Percentiles rank a stretch among this genome's conserved stretches.
Conservation (phyloP, 2,329 filamentous ascomycete genomes). For the Blastomyces emzantsi region DNA sequence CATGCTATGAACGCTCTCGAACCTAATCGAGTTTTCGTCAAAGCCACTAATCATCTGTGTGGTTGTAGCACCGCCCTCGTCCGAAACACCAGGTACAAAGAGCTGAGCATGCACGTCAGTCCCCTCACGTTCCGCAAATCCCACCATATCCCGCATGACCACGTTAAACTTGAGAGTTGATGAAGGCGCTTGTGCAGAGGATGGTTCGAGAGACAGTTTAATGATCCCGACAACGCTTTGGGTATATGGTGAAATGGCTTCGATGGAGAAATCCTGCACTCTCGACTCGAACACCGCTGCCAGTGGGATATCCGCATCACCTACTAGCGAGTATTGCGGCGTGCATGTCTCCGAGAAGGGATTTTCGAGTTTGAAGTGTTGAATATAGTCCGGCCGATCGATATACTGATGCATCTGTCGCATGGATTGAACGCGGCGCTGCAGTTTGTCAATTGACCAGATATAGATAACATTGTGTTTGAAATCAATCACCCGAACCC, state of each 20-base stretch:
- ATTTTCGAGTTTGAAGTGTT: constrained; percentile 86
- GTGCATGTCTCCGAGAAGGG: constrained; percentile 87
- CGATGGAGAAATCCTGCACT: constrained; percentile 87
- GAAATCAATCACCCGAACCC: constrained; percentile 84
- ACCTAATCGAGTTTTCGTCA: constrained; percentile 82
- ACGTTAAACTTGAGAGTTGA: constrained; percentile 97
- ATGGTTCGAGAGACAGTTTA: constrained; percentile 84
- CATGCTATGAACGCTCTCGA: constrained; percentile 98
- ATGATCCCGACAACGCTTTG: constrained; percentile 84
- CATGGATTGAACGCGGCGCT: constrained; percentile 81
- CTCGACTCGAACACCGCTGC: constrained; percentile 88
- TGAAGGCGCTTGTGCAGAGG: constrained; percentile 80
- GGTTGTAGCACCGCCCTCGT: constrained; percentile 84
- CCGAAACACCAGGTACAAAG: constrained; percentile 86
- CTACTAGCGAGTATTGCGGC: constrained; percentile 84
- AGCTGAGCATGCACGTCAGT: constrained; percentile 93
- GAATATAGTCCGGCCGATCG: constrained; percentile 86
- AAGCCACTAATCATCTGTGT: constrained; percentile 93
- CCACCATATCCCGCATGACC: constrained; percentile 91
- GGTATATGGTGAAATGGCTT: constrained; percentile 87
- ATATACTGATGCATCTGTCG: constrained; percentile 95
- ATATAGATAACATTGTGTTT: constrained; percentile 75
- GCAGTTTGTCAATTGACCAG: constrained; percentile 90
- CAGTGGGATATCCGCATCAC: constrained; percentile 86
- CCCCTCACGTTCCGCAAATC: constrained; percentile 91